Evolutionary conservation across 768 basidiomycete genomes (phyloP), one percentile per base, ranked within the genome.

Genomic region (Inosperma sp.): DNA sequence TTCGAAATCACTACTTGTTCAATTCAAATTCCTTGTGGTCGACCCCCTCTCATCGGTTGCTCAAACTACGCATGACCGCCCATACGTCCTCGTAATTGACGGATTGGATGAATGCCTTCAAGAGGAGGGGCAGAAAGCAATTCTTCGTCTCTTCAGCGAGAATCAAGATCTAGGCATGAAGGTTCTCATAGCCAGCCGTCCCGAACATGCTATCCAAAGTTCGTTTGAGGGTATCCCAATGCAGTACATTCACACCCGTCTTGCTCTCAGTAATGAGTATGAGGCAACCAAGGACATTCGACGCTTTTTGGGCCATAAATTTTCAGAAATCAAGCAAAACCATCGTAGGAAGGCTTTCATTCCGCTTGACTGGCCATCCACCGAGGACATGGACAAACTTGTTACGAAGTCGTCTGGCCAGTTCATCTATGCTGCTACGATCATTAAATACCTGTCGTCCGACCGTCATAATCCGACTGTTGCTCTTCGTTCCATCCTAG

Each of bases 101-200:
- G n/a, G n/a, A n/a, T n/a, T n/a, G n/a, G n/a, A n/a, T n/a, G n/a
- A n/a, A n/a, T n/a, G n/a, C n/a, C n/a, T n/a, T n/a, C n/a, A n/a
- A n/a, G n/a, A n/a, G n/a, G n/a, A n/a, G n/a, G n/a, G n/a, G n/a
- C n/a, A n/a, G n/a, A n/a, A n/a, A n/a, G n/a, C n/a, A n/a, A n/a
- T n/a, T n/a, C n/a, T n/a, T n/a, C n/a, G n/a, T n/a, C n/a, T n/a
- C n/a, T n/a, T n/a, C n/a, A n/a, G n/a, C n/a, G n/a, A n/a, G n/a
- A n/a, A n/a, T n/a, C n/a, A n/a, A n/a, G n/a, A n/a, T n/a, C n/a
- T 56, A 6, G 33, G 42, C 4, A 16, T 52, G 29, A 29, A 35
- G 2, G 22, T 59, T 21, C 44, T 56, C 17, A 47, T 59, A 3
- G 29, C 55, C 2, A 56, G 55, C n/a, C 58, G 58, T 12, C 55